Evolutionary conservation across 768 basidiomycete genomes (phyloP).

Genomic region (Hygrocybe coccinea): DNA sequence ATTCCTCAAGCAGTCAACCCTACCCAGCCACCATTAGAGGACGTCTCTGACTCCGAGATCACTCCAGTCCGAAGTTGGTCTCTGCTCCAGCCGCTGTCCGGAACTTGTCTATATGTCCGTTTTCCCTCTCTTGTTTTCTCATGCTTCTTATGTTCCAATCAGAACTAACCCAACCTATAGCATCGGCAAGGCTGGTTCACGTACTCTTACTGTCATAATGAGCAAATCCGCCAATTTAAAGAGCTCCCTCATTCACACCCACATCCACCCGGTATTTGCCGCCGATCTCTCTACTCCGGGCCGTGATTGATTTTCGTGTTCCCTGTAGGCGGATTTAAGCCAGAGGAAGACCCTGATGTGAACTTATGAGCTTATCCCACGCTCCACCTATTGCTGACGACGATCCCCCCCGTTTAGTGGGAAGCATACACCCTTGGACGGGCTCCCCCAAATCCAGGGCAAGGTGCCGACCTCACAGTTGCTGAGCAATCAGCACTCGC

Average conservation of each 20-base stretch:
- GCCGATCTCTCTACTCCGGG: conserved; percentile 16
- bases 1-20: conserved; percentile 62
- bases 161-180: conserved; percentile 40
- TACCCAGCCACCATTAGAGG: conserved; percentile 38
- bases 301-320: background rate
- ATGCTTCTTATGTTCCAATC: conserved; percentile 26
- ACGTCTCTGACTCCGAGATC: conserved; percentile 54
- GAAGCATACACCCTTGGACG: conserved; percentile 74
- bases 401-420: conserved; percentile 44
- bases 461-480: conserved; percentile 60
- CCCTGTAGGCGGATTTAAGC: conserved; percentile 60
- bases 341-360: conserved; percentile 83
- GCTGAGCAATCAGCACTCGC: conserved; percentile 61
- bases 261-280: conserved; percentile 53
- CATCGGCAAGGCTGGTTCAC: conserved; percentile 94
- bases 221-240: conserved; percentile 93
- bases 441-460: conserved; percentile 55
- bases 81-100: conserved; percentile 71
- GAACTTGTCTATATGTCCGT: conserved; percentile 82
- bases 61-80: conserved; percentile 78
- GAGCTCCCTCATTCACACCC: conserved; percentile 64
- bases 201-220: conserved; percentile 93
- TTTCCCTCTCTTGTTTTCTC: conserved; percentile 21
- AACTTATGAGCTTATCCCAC: conserved; percentile 24
- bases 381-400: conserved; percentile 14